These are phyloP conservation scores for Peltaster fructicola DNA, from an alignment of 2,329 filamentous ascomycete genomes.

Conservation along the genomic window DNA sequence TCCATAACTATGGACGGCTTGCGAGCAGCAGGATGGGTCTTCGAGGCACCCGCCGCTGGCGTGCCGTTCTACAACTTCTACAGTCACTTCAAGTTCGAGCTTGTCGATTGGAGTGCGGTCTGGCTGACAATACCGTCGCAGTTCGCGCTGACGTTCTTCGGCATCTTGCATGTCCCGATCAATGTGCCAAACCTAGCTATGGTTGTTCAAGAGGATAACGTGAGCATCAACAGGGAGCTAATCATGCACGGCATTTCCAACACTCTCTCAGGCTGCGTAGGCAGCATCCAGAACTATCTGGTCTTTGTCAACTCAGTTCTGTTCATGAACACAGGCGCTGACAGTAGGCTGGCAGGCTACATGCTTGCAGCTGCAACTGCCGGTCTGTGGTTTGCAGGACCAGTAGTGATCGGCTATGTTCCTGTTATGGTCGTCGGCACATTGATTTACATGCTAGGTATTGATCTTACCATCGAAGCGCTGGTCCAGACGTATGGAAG, in stretches of 20 bases:
- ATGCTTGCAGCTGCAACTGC: conserved; percentile 68
- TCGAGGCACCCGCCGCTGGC: conserved; percentile 63
- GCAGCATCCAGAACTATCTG: conserved; percentile 89
- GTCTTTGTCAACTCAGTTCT: conserved; percentile 97
- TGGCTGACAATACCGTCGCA: conserved; percentile 79
- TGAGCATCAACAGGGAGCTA: conserved; percentile 78
- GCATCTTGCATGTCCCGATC: conserved; percentile 90
- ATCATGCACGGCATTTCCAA: conserved; percentile 90
- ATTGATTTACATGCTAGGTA: conserved; percentile 84
- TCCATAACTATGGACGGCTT: conserved; percentile 48
- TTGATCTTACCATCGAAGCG: conserved; percentile 79
- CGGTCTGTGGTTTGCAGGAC: conserved; percentile 69
- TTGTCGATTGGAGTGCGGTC: conserved; percentile 67
- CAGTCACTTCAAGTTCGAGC: conserved; percentile 53
- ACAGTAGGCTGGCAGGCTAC: conserved; percentile 69
- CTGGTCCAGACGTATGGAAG: conserved; percentile 79
- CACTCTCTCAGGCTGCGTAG: conserved; percentile 65
- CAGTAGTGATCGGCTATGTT: conserved; percentile 79
- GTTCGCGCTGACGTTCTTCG: conserved; percentile 94
- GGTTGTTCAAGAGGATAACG: conserved; percentile 78
- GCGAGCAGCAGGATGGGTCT: conserved; percentile 71
- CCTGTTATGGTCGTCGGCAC: conserved; percentile 94
- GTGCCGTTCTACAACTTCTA: conserved; percentile 98
- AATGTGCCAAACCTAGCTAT: conserved; percentile 89
- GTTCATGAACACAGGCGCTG: conserved; percentile 83